phyloP scores from a whole-genome alignment of 768 basidiomycete species.

The Suillus tomentosus region DNA sequence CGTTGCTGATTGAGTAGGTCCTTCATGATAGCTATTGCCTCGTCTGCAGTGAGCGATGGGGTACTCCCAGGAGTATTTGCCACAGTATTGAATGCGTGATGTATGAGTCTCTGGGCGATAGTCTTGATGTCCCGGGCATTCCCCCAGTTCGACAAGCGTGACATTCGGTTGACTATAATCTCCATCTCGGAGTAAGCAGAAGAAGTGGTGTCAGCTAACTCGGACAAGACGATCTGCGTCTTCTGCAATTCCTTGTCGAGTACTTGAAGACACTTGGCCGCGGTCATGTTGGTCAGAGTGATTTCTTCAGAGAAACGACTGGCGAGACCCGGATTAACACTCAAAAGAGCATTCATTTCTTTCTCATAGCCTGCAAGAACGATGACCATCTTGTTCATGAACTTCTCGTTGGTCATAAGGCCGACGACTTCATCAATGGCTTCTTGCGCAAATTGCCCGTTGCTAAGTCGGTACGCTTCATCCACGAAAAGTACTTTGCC shows the following conservation, averaged over 20 bases:
- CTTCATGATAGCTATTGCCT: slow-evolving; percentile 32
- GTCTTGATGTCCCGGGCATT: slow-evolving; percentile 68
- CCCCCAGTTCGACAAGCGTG: slow-evolving; percentile 58
- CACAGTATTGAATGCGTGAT: slow-evolving; percentile 37
- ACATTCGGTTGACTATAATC: slow-evolving; percentile 42
- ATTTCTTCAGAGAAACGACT: slow-evolving; percentile 71
- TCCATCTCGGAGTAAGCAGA: slow-evolving; percentile 38
- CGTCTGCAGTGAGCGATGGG: slow-evolving; percentile 27
- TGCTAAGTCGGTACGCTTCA: slow-evolving; percentile 65
- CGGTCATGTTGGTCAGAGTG: slow-evolving; percentile 51
- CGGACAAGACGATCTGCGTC: slow-evolving; percentile 40
- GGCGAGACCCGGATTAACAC: slow-evolving; percentile 61
- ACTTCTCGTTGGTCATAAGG: slow-evolving; percentile 58
- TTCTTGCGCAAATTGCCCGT: slow-evolving; percentile 68
- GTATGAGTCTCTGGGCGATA: slow-evolving; percentile 50
- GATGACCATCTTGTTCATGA: slow-evolving; percentile 60
- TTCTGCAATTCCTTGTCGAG: slow-evolving; percentile 50
- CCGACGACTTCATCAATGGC: slow-evolving; percentile 73
- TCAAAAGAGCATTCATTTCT: slow-evolving; percentile 63
- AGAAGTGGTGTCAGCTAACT: slow-evolving; percentile 37
- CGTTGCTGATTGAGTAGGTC: slow-evolving; percentile 28
- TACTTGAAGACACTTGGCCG: slow-evolving; percentile 51
- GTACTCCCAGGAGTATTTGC: slow-evolving; percentile 18
- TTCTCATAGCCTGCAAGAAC: slow-evolving; percentile 71
- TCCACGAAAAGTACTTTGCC: slow-evolving; percentile 73